Evolutionary conservation across 1,284 basidiomycete species (phyloP), one percentile per base, ranked within the genome.

Genomic region (Megacollybia platyphylla): DNA sequence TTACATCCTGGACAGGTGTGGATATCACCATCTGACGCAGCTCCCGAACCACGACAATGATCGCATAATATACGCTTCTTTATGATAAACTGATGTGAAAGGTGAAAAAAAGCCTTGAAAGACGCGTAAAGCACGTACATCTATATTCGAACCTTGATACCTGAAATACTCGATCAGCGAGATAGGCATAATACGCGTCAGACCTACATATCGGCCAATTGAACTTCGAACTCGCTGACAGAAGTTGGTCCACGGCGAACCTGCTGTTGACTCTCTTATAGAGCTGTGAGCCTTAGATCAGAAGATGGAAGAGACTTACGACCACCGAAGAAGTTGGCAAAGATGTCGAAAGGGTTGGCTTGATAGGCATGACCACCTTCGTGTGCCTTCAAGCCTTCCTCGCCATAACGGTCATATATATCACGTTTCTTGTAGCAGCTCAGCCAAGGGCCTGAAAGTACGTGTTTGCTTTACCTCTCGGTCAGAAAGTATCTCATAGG

Each of bases 401-500:
- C 89, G 49, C 92, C 92, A 63, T 89, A 80, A 45, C 81, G 73
- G 58, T 97, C 92, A 61, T 96, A 97, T 49, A 94, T 88, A 61
- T 77, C 20, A 71, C 18, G 87, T 80, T 78, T 88, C 91, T 84
- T 93, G 46, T 9, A 13, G 11, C 3, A n/a, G 8, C 52, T 17
- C 5, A 34, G 39, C 27, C 32, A 5, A 35, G 40, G 30, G 45
- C n/a, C 13, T 40, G 4, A 7, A 45, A n/a, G 17, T 27, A 27
- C 36, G 27, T 20, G n/a, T 24, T 18, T 24, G 17, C 42, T 75
- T 48, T 52, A 88, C 87, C 51, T 76, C 78, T 1, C 73, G 47
- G 55, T 94, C 88, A 4, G 88, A 91, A 20, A 97, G 68, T 17
- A 94, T 76, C 61, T 96, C 91, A 54, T 94, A 97, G n/a, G 91